Evolutionary conservation across 177 flowering plant species (phyloP), one percentile per base, ranked within the genome.

Genomic region (Telopea speciosissima): DNA sequence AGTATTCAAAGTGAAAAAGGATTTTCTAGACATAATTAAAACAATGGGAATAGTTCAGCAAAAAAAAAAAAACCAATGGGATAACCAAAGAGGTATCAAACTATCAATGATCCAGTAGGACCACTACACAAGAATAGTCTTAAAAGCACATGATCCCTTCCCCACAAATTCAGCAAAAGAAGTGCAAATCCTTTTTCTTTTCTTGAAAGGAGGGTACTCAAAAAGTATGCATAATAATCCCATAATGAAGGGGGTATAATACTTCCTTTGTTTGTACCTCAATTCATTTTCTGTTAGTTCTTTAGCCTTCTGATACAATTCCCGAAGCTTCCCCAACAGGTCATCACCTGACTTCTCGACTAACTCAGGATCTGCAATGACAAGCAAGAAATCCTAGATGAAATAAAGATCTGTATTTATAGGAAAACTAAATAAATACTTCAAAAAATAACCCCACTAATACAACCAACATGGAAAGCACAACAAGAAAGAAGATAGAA

Each of bases 311-410:
- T 73, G 81, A 76, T 92, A 95, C 33, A 90, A 74, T 40, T 21
- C 54, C 74, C 87, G 91, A 22, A 95, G 88, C 74, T 65, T 86
- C 24, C 82, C 60, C 62, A 93, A 77, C 19, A 90, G 79, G 70
- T 5, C 81, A 74, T 95, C 97, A 63, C 91, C 97, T 63, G 95
- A 85, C 81, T 95, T 95, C 83, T 95, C 99, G 62, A 89, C 89
- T 73, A 89, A 76, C 80, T 92, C 97, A 64, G 97, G 97, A 81
- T 77, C 99, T 95, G 87, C 80, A 80, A 79, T 10, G 4, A 58
- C 62, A 75, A 21, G 44, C 63, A 66, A 68, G 66, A 36, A 33
- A 26, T 22, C 13, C 44, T 62, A 63, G 26, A 66, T 33, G 22
- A 42, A 61, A 71, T 40, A 24, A 13, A 60, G 9, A n/a, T 23